phyloP scores from a whole-genome alignment of 225 moss, liverwort and hornwort genomes.

The Pleurozium schreberi region DNA sequence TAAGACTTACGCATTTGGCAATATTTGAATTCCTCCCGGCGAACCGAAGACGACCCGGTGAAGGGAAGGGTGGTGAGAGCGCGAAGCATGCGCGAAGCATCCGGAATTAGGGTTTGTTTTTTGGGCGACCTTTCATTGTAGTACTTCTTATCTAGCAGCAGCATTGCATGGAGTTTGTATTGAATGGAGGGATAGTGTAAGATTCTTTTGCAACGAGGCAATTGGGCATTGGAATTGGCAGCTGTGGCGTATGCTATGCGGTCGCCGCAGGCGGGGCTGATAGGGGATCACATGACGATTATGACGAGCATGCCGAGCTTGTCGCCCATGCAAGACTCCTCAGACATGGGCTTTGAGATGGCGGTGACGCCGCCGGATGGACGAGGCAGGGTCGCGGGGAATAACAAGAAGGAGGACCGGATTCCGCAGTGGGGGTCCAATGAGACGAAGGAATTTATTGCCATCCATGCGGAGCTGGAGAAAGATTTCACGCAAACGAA shows the following conservation, averaged over 20 bases:
- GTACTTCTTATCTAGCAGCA: not conserved
- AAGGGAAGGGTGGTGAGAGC: too few species aligned
- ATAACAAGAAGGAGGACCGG: conserved; percentile 69
- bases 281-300: conserved; percentile 40
- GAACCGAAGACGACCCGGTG: too few species aligned
- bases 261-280: conserved; percentile 9
- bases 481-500: conserved; percentile 98
- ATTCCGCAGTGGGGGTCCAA: conserved; percentile 96
- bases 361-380: conserved; percentile 42
- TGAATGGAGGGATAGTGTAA: not conserved
- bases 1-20: too few species aligned
- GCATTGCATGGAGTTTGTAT: not conserved
- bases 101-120: not conserved
- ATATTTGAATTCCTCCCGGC: too few species aligned
- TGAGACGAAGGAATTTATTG: conserved; percentile 96
- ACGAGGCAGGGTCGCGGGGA: conserved; percentile 17
- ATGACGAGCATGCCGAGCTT: conserved; percentile 27
- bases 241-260: conserved; percentile 23
- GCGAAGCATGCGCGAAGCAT: too few species aligned
- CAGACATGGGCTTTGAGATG: conserved; percentile 8
- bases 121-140: not conserved
- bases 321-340: conserved; percentile 8
- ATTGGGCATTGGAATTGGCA: not conserved
- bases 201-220: not conserved
- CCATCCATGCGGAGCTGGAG: conserved; percentile 85